phyloP scores from a whole-genome alignment of 805 yeast genomes.

The Candida andamanensis region DNA sequence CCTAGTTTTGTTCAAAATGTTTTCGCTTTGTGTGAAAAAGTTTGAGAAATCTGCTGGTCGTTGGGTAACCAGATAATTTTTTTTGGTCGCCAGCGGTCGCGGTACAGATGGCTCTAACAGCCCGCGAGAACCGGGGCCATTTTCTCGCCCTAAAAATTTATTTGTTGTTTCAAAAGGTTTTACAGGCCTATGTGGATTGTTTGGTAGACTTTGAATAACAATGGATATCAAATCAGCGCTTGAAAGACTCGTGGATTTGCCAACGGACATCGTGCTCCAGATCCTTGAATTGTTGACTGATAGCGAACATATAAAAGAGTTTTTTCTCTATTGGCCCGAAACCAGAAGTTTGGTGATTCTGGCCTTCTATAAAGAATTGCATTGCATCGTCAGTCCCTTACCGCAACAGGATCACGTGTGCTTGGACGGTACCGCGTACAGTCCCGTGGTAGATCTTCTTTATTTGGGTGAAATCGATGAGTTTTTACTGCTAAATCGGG shows the following conservation, averaged over 20 bases:
- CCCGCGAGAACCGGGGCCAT: too few relatives aligned
- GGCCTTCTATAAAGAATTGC: slow-evolving; percentile 28
- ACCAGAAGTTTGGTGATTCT: slow-evolving; percentile 21
- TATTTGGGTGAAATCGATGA: slow-evolving; percentile 28
- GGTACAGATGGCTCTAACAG: too few relatives aligned
- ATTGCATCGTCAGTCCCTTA: slow-evolving; percentile 26
- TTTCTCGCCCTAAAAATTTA: too few relatives aligned
- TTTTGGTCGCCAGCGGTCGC: too few relatives aligned
- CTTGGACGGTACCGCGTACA: slow-evolving; percentile 3
- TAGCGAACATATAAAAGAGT: slow-evolving; percentile 17
- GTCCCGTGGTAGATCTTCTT: slow-evolving; percentile 14
- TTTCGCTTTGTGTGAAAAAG: too few relatives aligned
- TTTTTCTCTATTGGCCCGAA: slow-evolving; percentile 15
- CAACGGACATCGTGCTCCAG: slow-evolving; percentile 18
- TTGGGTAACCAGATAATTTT: too few relatives aligned
- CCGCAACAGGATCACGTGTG: slow-evolving; percentile 8
- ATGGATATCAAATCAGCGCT: too few relatives aligned
- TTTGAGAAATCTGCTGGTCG: too few relatives aligned
- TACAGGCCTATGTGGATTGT: too few relatives aligned
- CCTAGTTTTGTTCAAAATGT: too few relatives aligned
- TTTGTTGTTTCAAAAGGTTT: too few relatives aligned
- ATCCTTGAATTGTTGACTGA: slow-evolving; percentile 16
- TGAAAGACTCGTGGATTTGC: slow-evolving; percentile 9
- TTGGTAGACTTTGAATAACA: too few relatives aligned
- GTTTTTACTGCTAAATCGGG: slow-evolving; percentile 23